Conservation (phyloP, 768 basidiomycete genomes). For the Auriculariales sp. region DNA sequence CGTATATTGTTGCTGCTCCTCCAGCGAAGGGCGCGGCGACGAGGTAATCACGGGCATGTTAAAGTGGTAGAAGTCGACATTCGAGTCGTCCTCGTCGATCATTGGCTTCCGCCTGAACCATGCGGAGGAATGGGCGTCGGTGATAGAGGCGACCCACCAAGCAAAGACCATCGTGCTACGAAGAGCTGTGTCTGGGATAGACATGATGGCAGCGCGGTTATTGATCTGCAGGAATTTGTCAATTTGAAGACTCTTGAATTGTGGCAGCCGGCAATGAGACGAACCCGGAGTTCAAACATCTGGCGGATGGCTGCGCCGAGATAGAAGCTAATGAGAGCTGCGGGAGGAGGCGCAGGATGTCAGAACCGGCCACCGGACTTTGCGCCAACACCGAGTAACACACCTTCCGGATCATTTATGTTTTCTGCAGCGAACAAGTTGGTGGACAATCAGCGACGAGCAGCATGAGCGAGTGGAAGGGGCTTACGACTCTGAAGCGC, state of each 20-base stretch:
- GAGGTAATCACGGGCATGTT: slow-evolving; percentile 33
- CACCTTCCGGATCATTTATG: slow-evolving; percentile 59
- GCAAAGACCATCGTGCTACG: slow-evolving; percentile 80
- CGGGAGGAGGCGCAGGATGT: background rate
- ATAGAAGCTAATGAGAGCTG: slow-evolving; percentile 82
- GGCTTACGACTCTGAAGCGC: slow-evolving; percentile 76
- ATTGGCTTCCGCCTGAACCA: slow-evolving; percentile 79
- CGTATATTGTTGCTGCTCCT: background rate
- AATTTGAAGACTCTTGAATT: background rate
- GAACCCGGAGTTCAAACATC: slow-evolving; percentile 59
- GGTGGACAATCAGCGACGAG: slow-evolving; percentile 2
- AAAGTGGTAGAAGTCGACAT: slow-evolving; percentile 75
- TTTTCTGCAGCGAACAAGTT: slow-evolving; percentile 35
- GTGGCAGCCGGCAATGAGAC: too few species aligned
- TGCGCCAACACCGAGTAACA: slow-evolving; percentile 8
- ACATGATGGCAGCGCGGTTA: slow-evolving; percentile 63
- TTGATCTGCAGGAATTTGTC: slow-evolving; percentile 40
- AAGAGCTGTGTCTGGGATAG: slow-evolving; percentile 57
- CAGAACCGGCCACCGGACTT: too few species aligned
- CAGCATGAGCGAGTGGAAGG: slow-evolving; percentile 7
- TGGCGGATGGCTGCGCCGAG: slow-evolving; percentile 63
- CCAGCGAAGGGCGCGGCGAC: background rate
- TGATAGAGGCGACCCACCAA: slow-evolving; percentile 86
- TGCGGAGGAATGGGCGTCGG: slow-evolving; percentile 69
- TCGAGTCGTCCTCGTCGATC: slow-evolving; percentile 78